Evolutionary conservation across 176 grass and related monocot species (phyloP), one percentile per base, ranked within the genome.

Genomic region (Chloris gayana): DNA sequence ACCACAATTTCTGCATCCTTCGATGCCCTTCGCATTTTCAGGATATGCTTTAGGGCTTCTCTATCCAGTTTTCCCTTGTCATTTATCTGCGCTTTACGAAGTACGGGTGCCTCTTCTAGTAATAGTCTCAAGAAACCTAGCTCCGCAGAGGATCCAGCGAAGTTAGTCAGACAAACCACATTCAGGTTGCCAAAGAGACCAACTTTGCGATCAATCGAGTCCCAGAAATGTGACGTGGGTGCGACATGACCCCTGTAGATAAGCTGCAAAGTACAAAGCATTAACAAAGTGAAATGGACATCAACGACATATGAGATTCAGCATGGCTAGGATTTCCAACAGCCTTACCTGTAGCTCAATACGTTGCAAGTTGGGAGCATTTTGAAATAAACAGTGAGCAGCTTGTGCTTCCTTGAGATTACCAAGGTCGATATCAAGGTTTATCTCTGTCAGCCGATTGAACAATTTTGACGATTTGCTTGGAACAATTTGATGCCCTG

Each of bases 371-470:
- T 85, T 86, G 5, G 74, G 90, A 47, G 74, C 82, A 88, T 79
- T 82, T 61, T 80, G 82, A 70, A 89, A 86, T 65, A 92, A 76
- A 57, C 44, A 76, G 56, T 85, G 44, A 74, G 74, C 78, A 54
- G 54, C 57, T n/a, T 57, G 71, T 65, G 83, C 75, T 39, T 88
- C 54, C 10, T 65, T 41, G 32, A 33, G 38, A 85, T 46, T 34
- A 82, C 39, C 44, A 61, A 86, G 51, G 61, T 80, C 46, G 14
- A 84, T 63, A 22, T 65, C 34, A 74, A 89, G 26, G 68, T 18
- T 49, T 45, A 88, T 63, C 53, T 75, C 69, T 9, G 4, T 83
- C 30, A 92, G 80, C 35, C 58, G n/a, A 82, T 71, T 50, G 30
- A 92, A 88, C 50, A 64, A 62, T 70, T 77, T 77, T 27, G 75